Base-by-base conservation (phyloP, 805 yeast genomes). In the Zygosaccharomyces bisporus region DNA sequence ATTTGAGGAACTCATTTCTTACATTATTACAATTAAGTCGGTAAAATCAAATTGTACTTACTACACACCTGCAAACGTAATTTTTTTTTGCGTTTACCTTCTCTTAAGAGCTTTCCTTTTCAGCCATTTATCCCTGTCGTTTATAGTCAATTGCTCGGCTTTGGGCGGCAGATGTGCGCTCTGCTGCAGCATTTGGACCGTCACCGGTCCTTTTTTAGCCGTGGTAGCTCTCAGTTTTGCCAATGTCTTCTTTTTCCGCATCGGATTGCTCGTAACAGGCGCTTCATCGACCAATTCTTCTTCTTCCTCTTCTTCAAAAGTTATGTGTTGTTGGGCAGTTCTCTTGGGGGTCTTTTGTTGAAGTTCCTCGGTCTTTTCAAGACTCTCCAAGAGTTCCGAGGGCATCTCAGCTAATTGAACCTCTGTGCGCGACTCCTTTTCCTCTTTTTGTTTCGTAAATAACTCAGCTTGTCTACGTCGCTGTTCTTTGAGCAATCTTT, bases 191-290 rank as follows among this genome's bases (percentile, higher is more conserved):
- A 72, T 58, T 34, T 60, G 59, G 9, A 74, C 74, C 32, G 58
- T 66, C 20, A 74, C 73, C 1, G 74, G 73, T 1, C 76, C 77
- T 41, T 65, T 68, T 33, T 60, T 60, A 27, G 54, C 47, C 4
- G 57, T 44, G 2, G 52, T 58, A 41, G 57, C 60, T 39, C 65
- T 69, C 45, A 61, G 35, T 20, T 45, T 53, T 39, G 60, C 61
- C n/a, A 67, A 56, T 19, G 66, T 62, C 34, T 66, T 66, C 45
- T 66, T 52, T 44, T 66, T 67, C 18, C 50, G 45, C 8, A 56
- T 32, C 31, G 55, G 49, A 14, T 41, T 40, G 32, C 48, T 50
- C 18, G 54, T 20, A 31, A 49, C 56, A 34, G 46, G 46, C 37
- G 36, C 45, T 23, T 53, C 49, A 5, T 39, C 49, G 24, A 48